Conservation (phyloP, 2,329 filamentous ascomycete genomes). For the Sclerotiophoma versabilis region DNA sequence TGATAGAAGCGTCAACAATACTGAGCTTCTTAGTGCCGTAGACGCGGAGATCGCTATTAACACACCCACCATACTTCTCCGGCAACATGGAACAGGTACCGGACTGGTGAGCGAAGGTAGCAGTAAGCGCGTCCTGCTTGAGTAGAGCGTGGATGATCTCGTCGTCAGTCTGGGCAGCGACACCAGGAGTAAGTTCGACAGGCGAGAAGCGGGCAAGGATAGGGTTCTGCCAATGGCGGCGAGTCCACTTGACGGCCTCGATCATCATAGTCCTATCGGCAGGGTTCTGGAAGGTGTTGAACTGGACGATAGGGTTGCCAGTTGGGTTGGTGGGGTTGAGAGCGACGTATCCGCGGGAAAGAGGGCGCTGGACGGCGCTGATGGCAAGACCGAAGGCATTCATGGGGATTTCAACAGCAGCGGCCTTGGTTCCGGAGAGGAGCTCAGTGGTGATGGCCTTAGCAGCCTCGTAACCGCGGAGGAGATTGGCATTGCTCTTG, state of each 20-base stretch:
- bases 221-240: conserved; percentile 35
- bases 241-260: conserved; percentile 38
- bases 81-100: conserved; percentile 27
- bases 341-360: conserved; percentile 40
- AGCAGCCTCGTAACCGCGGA: conserved; percentile 28
- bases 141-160: conserved; percentile 11
- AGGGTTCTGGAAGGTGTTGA: conserved; percentile 42
- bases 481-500: conserved; percentile 24
- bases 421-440: conserved; percentile 28
- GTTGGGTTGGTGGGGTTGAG: conserved; percentile 41
- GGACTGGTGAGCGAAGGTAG: conserved; percentile 18
- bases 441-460: conserved; percentile 27
- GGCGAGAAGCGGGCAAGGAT: conserved; percentile 38
- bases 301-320: conserved; percentile 36
- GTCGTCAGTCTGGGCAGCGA: conserved; percentile 23
- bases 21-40: conserved; percentile 26
- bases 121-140: neutral
- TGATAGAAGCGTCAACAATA: conserved; percentile 33
- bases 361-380: conserved; percentile 8
- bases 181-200: conserved; percentile 34
- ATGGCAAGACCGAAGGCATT: conserved; percentile 27
- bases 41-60: conserved; percentile 20
- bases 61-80: conserved; percentile 27
- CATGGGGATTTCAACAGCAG: conserved; percentile 25
- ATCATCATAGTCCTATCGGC: conserved; percentile 40